Evolutionary conservation across 257 asterid species (phyloP).

Genomic region (Jasminum sambac): DNA sequence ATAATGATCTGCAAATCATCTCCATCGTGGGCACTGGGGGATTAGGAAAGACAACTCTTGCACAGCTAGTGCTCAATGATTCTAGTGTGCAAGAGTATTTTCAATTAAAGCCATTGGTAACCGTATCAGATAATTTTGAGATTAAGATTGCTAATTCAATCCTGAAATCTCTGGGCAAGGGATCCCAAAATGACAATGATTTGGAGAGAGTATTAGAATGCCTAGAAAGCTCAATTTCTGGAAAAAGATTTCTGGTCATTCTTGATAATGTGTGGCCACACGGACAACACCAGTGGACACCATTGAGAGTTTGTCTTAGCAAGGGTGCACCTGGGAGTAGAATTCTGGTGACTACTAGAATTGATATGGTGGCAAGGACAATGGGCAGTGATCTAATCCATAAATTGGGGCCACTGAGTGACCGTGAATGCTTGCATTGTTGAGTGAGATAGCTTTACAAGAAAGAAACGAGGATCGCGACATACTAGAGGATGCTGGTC

Average conservation of each 20-base stretch:
- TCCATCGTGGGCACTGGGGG: conserved; percentile 2
- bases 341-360: conserved; percentile 37
- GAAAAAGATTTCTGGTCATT: conserved; percentile 32
- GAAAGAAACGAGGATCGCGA: conserved; percentile 23
- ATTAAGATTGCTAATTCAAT: conserved; percentile 37
- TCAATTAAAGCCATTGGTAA: conserved; percentile 13
- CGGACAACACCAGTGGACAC: conserved; percentile 24
- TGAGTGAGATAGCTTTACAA: conserved; percentile 28
- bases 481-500: conserved; percentile 23
- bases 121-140: conserved; percentile 31
- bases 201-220: conserved; percentile 20
- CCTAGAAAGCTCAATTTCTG: conserved; percentile 5
- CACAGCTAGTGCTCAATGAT: conserved; percentile 6
- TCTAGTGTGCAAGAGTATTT: not conserved
- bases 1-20: not conserved
- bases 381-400: conserved; percentile 30
- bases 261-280: conserved; percentile 39
- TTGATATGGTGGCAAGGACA: conserved; percentile 28
- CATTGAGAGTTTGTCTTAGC: conserved; percentile 22
- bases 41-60: conserved; percentile 12
- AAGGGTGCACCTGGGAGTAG: conserved; percentile 33
- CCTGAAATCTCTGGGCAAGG: conserved; percentile 24
- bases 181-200: conserved; percentile 18
- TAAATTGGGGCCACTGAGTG: conserved; percentile 21
- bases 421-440: conserved; percentile 35